phyloP scores from a whole-genome alignment of 768 basidiomycete genomes.

The Pulveroboletus sp. region DNA sequence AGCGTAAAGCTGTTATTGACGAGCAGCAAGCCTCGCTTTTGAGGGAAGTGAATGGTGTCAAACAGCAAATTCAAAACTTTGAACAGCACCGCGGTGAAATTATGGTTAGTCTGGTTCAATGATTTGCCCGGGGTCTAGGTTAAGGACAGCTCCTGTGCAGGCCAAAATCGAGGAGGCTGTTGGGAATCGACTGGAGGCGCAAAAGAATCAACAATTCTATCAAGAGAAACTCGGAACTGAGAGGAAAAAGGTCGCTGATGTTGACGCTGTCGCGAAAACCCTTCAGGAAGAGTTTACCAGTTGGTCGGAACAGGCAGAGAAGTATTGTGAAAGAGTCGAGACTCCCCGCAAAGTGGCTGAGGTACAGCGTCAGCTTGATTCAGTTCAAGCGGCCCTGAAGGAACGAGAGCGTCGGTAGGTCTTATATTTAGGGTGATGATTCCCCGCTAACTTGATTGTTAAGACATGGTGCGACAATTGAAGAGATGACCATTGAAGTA shows the following conservation, averaged over 20 bases:
- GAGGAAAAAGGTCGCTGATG: conserved; percentile 38
- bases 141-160: conserved; percentile 31
- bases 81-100: conserved; percentile 39
- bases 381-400: conserved; percentile 58
- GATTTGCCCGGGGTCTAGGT: not conserved
- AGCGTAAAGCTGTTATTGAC: conserved; percentile 46
- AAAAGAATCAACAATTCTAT: conserved; percentile 45
- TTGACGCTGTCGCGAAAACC: conserved; percentile 43
- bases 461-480: conserved; percentile 73
- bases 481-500: conserved; percentile 70
- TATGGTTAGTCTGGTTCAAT: conserved; percentile 35
- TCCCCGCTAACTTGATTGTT: conserved; percentile 1
- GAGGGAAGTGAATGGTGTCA: conserved; percentile 42
- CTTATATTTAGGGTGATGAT: not conserved
- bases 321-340: conserved; percentile 54
- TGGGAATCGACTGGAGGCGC: conserved; percentile 44
- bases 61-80: conserved; percentile 47
- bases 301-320: conserved; percentile 60
- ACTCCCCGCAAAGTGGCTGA: conserved; percentile 54
- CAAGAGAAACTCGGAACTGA: conserved; percentile 50
- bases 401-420: conserved; percentile 60
- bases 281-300: conserved; percentile 60
- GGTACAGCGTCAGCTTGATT: conserved; percentile 58
- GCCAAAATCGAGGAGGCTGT: conserved; percentile 46
- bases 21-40: conserved; percentile 41